A percentile compares a stretch with the other conserved stretches of the same genome.
Conservation (phyloP, 371 early-diverging fungal species). For the Amoeboaphelidium protococcarum region DNA sequence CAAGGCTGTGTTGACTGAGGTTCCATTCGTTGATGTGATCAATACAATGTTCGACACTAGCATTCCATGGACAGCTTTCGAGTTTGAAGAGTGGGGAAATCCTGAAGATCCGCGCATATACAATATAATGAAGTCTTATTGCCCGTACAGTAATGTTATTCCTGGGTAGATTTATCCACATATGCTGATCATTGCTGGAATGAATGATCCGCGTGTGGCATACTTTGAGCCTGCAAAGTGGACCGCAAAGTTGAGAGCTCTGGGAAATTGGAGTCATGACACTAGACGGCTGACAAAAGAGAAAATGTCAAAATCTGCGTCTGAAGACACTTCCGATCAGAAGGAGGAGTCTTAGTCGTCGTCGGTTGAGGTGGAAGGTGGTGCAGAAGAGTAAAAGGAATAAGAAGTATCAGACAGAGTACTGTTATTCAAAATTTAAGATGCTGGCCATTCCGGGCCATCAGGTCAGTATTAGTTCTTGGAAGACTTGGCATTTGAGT, state of each 20-base stretch:
- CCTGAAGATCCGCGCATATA: slow-evolving; percentile 16
- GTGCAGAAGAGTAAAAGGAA: neutral
- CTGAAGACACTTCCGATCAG: slow-evolving; percentile 5
- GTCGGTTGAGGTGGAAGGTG: no score
- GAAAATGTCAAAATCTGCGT: neutral
- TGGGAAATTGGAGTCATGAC: neutral
- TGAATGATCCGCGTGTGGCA: slow-evolving; percentile 31
- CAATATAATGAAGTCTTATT: slow-evolving; percentile 17
- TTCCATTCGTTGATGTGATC: slow-evolving; percentile 22
- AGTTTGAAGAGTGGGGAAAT: slow-evolving; percentile 25
- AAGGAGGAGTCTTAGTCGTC: no score
- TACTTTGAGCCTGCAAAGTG: slow-evolving; percentile 32
- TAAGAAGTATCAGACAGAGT: slow-evolving; percentile 3
- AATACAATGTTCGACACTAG: slow-evolving; percentile 25
- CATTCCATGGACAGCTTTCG: slow-evolving; percentile 23
- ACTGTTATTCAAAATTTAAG: slow-evolving; percentile 20
- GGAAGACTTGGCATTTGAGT: slow-evolving; percentile 28
- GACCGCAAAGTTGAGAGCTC: slow-evolving; percentile 19
- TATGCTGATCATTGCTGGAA: slow-evolving; percentile 25
- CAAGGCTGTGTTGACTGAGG: slow-evolving; percentile 22
- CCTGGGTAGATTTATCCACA: slow-evolving; percentile 17
- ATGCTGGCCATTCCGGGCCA: slow-evolving; percentile 27
- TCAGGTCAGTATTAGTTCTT: slow-evolving; percentile 23
- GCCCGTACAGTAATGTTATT: slow-evolving; percentile 11
- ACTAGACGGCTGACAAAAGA: neutral